Conservation (phyloP, 495 filamentous ascomycete species). For the Articulospora tetracladia region DNA sequence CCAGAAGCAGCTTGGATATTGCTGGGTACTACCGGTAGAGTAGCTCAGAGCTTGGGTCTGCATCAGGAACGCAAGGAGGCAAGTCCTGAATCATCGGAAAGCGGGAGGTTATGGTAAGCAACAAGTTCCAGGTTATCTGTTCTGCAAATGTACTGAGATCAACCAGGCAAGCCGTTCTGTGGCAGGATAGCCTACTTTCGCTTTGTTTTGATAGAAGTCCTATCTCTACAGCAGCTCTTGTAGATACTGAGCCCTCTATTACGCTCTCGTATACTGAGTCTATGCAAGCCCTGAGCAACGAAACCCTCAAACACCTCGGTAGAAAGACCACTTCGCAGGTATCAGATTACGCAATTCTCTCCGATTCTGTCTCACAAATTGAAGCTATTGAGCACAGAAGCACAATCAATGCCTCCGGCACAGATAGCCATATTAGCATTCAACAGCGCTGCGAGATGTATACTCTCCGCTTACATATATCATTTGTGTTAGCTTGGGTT, state of each 20-base stretch:
- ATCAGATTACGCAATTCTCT: neutral
- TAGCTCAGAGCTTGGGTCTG: conserved; percentile 48
- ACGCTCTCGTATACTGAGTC: conserved; percentile 19
- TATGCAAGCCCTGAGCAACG: neutral
- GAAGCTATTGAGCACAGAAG: neutral
- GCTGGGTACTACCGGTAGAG: conserved; percentile 44
- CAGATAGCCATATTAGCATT: conserved; percentile 44
- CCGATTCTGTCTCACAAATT: neutral
- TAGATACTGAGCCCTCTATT: conserved; percentile 35
- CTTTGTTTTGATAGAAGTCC: conserved; percentile 43
- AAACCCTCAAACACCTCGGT: neutral
- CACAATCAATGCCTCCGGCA: conserved; percentile 28
- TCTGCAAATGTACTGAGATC: conserved; percentile 34
- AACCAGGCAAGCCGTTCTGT: conserved; percentile 22
- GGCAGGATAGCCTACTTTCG: conserved; percentile 50
- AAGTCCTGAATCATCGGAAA: conserved; percentile 11
- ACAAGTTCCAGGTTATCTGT: conserved; percentile 10
- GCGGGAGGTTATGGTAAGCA: conserved; percentile 22
- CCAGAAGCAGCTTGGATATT: conserved; percentile 52
- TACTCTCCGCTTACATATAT: conserved; percentile 45
- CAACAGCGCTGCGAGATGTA: conserved; percentile 46
- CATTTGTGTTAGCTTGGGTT: conserved; percentile 45
- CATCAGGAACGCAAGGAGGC: conserved; percentile 25
- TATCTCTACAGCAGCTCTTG: conserved; percentile 35
- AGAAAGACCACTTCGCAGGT: neutral